Evolutionary conservation across 73 alveolate species (phyloP).

Genomic region (Paramecium octaurelia): DNA sequence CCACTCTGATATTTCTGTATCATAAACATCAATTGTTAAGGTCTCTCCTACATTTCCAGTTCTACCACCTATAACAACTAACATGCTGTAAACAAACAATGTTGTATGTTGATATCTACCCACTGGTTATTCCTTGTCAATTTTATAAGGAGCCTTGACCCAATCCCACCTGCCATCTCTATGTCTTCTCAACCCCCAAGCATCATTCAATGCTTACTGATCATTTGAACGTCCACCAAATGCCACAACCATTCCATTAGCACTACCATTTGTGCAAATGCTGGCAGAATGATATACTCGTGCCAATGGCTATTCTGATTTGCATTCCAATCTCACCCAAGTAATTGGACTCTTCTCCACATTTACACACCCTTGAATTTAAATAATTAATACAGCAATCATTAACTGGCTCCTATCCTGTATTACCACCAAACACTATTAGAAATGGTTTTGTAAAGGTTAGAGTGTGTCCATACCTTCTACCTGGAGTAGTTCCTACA

Average conservation of each 20-base stretch:
- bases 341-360: constrained; percentile 91
- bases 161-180: constrained; percentile 98
- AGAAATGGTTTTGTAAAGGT: constrained; percentile 90
- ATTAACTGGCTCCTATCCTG: constrained; percentile 93
- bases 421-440: constrained; percentile 96
- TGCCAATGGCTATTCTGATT: constrained; percentile 80
- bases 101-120: constrained; percentile 89
- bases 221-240: constrained; percentile 96
- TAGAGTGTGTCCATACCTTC: constrained; percentile 93
- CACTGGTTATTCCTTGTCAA: constrained; percentile 78
- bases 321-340: constrained; percentile 89
- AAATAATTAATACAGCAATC: constrained; percentile 83
- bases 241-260: constrained; percentile 92
- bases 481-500: constrained; percentile 93
- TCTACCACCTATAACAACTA: constrained; percentile 95
- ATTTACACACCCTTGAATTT: constrained; percentile 67
- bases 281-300: constrained; percentile 94
- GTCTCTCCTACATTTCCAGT: constrained; percentile 86
- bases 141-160: constrained; percentile 92
- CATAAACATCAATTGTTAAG: constrained; percentile 91
- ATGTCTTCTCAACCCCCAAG: constrained; percentile 97
- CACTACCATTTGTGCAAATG: constrained; percentile 88
- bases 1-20: constrained; percentile 96
- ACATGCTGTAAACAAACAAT: constrained; percentile 76
- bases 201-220: constrained; percentile 86